Conservation (phyloP, 2,329 filamentous ascomycete genomes). For the Gnomoniopsis sp. region DNA sequence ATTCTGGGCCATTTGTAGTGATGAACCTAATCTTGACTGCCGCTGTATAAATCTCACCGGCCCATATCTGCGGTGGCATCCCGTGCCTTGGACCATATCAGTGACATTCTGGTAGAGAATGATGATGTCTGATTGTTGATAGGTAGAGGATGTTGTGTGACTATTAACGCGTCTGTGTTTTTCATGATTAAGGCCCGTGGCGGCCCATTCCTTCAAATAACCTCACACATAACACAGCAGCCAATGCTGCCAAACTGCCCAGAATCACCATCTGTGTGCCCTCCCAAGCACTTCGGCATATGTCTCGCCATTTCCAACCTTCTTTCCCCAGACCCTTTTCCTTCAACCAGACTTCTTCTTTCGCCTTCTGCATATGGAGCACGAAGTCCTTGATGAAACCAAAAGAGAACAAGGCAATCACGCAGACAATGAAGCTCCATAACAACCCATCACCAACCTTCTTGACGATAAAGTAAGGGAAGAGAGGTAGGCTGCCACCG, state of each 20-base stretch:
- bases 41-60: too few species aligned
- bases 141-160: background rate
- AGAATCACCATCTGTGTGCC: constrained; percentile 30
- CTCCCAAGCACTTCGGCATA: constrained; percentile 25
- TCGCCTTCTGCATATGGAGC: background rate
- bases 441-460: constrained; percentile 26
- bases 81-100: too few species aligned
- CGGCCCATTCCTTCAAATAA: constrained; percentile 21
- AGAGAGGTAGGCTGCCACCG: constrained; percentile 28
- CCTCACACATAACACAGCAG: constrained; percentile 28
- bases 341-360: background rate
- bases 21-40: too few species aligned
- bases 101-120: too few species aligned
- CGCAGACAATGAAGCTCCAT: constrained; percentile 30
- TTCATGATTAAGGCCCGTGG: background rate
- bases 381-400: constrained; percentile 27
- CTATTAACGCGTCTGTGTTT: too few species aligned
- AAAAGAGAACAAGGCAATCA: constrained; percentile 28
- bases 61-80: too few species aligned
- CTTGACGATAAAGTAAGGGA: constrained; percentile 28
- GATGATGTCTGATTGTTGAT: background rate
- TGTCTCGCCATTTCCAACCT: constrained; percentile 20
- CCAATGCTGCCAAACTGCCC: constrained; percentile 27
- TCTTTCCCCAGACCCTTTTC: background rate
- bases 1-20: too few species aligned